A percentile compares a stretch with the other conserved stretches of the same genome.
Conservation (phyloP, 345 rosid genomes). For the Ricinus communis region DNA sequence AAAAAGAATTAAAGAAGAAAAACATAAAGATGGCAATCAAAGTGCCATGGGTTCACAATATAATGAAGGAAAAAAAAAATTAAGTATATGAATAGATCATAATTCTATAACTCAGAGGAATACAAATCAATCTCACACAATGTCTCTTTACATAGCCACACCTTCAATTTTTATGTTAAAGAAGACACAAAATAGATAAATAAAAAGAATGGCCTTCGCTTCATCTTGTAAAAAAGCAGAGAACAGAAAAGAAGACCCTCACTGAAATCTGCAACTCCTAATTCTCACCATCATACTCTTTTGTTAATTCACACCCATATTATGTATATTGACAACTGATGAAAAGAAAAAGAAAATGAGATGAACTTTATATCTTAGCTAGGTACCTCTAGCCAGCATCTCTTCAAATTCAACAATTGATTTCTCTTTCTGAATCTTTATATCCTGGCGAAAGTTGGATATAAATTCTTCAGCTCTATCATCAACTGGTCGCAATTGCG, state of each 20-base stretch:
- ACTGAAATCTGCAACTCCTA: not conserved
- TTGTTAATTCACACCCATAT: slow-evolving; percentile 4
- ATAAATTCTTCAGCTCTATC: slow-evolving; percentile 91
- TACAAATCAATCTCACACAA: not conserved
- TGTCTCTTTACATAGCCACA: not conserved
- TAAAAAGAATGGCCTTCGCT: not conserved
- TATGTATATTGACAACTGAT: not conserved
- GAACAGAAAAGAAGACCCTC: not conserved
- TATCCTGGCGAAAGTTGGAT: slow-evolving; percentile 55
- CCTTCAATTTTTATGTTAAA: not conserved
- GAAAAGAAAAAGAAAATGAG: not conserved
- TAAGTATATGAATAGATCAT: not conserved
- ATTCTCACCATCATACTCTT: not conserved
- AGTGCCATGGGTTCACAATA: too few relatives aligned
- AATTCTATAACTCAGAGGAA: not conserved
- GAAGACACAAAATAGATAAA: not conserved
- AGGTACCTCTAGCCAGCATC: slow-evolving; percentile 65
- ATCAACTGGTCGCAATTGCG: slow-evolving; percentile 69
- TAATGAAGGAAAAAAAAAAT: not conserved
- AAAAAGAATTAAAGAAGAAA: not conserved
- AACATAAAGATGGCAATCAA: not conserved
- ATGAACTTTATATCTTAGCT: not conserved
- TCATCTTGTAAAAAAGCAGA: not conserved
- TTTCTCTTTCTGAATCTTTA: slow-evolving; percentile 62
- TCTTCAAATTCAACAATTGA: slow-evolving; percentile 64